Conservation (phyloP, 2,329 filamentous ascomycete genomes). For the Leptographium procerum region DNA sequence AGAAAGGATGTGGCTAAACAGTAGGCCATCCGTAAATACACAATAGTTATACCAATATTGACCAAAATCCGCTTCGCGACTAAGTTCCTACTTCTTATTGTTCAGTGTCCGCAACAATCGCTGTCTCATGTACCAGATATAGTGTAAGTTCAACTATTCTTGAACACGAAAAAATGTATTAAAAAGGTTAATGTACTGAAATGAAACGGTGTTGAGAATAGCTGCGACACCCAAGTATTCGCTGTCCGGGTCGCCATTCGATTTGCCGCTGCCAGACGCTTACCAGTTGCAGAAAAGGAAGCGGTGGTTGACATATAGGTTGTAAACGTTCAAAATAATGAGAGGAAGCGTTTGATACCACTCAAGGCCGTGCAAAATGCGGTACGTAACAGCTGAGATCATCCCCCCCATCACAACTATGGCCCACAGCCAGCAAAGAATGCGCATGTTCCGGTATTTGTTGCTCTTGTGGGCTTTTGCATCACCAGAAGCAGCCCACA, state of each 20-base stretch:
- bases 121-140: too few species aligned
- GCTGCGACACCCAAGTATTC: not conserved
- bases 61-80: too few species aligned
- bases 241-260: not conserved
- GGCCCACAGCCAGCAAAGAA: slow-evolving; percentile 5
- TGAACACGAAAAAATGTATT: not conserved
- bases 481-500: slow-evolving; percentile 4
- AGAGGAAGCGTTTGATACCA: slow-evolving; percentile 4
- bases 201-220: not conserved
- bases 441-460: slow-evolving; percentile 7
- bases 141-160: too few species aligned
- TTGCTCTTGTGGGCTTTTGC: slow-evolving; percentile 6
- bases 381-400: not conserved
- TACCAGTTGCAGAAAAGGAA: slow-evolving; percentile 7
- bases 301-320: slow-evolving; percentile 1
- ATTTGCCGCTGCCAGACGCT: not conserved
- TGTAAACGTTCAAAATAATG: slow-evolving; percentile 3
- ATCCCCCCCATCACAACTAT: not conserved
- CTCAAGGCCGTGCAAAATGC: not conserved
- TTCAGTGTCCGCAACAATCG: too few species aligned
- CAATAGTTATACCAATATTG: too few species aligned
- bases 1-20: too few species aligned
- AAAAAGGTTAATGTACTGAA: too few species aligned
- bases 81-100: too few species aligned
- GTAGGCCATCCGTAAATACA: too few species aligned